Percentiles rank a stretch among this genome's conserved stretches.
phyloP scores from a whole-genome alignment of 129 eudicot species.

The Escallonia rubra region DNA sequence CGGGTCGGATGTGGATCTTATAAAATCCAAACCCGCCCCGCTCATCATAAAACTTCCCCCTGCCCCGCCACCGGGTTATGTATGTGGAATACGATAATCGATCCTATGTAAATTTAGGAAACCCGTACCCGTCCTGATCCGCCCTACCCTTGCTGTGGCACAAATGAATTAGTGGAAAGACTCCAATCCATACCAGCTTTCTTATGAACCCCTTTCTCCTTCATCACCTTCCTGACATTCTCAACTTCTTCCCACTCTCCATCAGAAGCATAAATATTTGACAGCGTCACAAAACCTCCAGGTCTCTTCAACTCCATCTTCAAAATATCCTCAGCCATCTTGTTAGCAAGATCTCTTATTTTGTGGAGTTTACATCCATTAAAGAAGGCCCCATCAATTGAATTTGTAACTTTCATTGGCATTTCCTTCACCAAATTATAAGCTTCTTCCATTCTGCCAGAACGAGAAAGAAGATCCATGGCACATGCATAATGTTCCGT shows the following conservation, averaged over 20 bases:
- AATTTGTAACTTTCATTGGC: slow-evolving; percentile 30
- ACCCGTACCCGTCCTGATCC: too few relatives aligned
- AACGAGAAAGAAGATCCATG: slow-evolving; percentile 66
- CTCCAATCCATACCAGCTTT: slow-evolving; percentile 56
- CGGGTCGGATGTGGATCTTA: too few relatives aligned
- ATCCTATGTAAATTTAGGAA: too few relatives aligned
- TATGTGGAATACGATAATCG: too few relatives aligned
- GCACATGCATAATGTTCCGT: slow-evolving; percentile 70
- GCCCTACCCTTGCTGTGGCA: too few relatives aligned
- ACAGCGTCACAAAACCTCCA: slow-evolving; percentile 54
- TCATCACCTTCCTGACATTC: slow-evolving; percentile 54
- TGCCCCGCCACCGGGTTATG: too few relatives aligned
- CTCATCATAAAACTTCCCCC: too few relatives aligned
- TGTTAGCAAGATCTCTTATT: slow-evolving; percentile 65
- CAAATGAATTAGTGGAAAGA: too few relatives aligned
- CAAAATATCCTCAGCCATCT: slow-evolving; percentile 24
- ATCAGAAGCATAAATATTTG: slow-evolving; percentile 62
- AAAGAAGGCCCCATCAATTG: slow-evolving; percentile 61
- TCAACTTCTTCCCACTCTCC: slow-evolving; percentile 67
- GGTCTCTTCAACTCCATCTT: slow-evolving; percentile 30
- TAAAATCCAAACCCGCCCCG: too few relatives aligned
- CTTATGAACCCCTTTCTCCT: slow-evolving; percentile 38
- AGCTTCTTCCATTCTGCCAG: slow-evolving; percentile 64
- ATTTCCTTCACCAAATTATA: slow-evolving; percentile 41
- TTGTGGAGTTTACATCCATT: slow-evolving; percentile 67